Percentiles rank a stretch among this genome's conserved stretches.
phyloP scores from a whole-genome alignment of 768 basidiomycete genomes.

The Leucosporidium yakuticum region DNA sequence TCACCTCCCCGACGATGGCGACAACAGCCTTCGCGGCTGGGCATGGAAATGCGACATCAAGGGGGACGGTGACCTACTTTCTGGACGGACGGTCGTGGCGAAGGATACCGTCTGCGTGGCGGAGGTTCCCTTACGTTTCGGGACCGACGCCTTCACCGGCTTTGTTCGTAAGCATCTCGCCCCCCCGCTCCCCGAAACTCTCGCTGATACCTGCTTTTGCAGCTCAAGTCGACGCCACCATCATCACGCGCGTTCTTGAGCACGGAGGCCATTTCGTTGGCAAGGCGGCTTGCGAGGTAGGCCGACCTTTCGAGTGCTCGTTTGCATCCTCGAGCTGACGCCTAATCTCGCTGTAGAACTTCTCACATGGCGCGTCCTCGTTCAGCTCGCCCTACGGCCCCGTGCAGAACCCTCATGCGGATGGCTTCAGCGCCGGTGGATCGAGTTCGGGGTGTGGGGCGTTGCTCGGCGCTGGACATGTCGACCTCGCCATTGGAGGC shows the following conservation, averaged over 20 bases:
- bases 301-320: background rate
- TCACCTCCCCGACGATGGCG: slow-evolving; percentile 28
- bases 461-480: slow-evolving; percentile 45
- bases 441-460: slow-evolving; percentile 44
- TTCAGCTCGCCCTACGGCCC: too few relatives aligned
- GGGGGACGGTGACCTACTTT: background rate
- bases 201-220: background rate
- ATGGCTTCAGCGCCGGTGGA: too few relatives aligned
- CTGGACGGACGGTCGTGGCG: slow-evolving; percentile 44
- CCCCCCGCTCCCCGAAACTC: background rate
- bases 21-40: slow-evolving; percentile 37
- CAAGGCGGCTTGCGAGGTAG: slow-evolving; percentile 46
- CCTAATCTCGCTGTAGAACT: too few relatives aligned
- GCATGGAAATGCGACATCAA: slow-evolving; percentile 31
- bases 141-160: slow-evolving; percentile 46
- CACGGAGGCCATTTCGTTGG: slow-evolving; percentile 47
- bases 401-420: too few relatives aligned
- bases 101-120: slow-evolving; percentile 49
- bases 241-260: slow-evolving; percentile 49
- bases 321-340: slow-evolving; percentile 13
- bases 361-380: too few relatives aligned
- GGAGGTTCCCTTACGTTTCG: slow-evolving; percentile 48
- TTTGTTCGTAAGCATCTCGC: slow-evolving; percentile 40
- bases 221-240: slow-evolving; percentile 47
- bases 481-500: slow-evolving; percentile 50